Percentiles rank a stretch among this genome's conserved stretches.
Conservation (phyloP, 441 rosid genomes). For the Manihot esculenta region DNA sequence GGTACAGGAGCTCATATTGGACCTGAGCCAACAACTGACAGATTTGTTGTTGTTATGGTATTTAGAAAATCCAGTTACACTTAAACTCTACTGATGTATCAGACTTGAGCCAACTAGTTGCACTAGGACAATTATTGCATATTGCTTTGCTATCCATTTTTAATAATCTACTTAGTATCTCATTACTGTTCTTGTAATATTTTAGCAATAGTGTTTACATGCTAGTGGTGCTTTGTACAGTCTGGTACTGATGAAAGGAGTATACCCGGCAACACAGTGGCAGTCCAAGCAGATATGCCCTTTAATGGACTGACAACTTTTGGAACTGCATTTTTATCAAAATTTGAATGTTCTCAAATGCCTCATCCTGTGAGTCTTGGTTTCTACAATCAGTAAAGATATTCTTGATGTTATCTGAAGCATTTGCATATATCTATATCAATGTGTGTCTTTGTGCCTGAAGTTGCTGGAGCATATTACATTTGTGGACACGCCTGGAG, state of each 20-base stretch:
- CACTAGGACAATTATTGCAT: not conserved
- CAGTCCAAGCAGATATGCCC: constrained; percentile 98
- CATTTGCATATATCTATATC: constrained; percentile 14
- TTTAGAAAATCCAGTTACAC: not conserved
- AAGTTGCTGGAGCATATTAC: constrained; percentile 91
- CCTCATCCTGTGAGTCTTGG: constrained; percentile 78
- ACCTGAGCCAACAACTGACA: constrained; percentile 97
- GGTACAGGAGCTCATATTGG: constrained; percentile 93
- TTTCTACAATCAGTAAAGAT: constrained; percentile 12
- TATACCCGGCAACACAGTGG: constrained; percentile 92
- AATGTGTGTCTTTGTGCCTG: constrained; percentile 26
- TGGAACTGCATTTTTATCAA: constrained; percentile 93
- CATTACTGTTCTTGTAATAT: not conserved
- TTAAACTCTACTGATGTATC: too few relatives aligned
- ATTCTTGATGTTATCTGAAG: constrained; percentile 11
- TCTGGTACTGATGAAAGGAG: constrained; percentile 97
- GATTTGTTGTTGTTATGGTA: constrained; percentile 99
- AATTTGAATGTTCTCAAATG: constrained; percentile 98
- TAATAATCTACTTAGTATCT: not conserved
- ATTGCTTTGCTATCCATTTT: not conserved
- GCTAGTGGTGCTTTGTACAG: constrained; percentile 39
- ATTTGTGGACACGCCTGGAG: constrained; percentile 96
- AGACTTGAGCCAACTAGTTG: not conserved
- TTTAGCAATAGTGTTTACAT: not conserved
- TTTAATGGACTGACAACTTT: constrained; percentile 87